These are phyloP conservation scores for Puccinia horiana DNA, from an alignment of 1,284 basidiomycete species.

Conservation along the genomic window DNA sequence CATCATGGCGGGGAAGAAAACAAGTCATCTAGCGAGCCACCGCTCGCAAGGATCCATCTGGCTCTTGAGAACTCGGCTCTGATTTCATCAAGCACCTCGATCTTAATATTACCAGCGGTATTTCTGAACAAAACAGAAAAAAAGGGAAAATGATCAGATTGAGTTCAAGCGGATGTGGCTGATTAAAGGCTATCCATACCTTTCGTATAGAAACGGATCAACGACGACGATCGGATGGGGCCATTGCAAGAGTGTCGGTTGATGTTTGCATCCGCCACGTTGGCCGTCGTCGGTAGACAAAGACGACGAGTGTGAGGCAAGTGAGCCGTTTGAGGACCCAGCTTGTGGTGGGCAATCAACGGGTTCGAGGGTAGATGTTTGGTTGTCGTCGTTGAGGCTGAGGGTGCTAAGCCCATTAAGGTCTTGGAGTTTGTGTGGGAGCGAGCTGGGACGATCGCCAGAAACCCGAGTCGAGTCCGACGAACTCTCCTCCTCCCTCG, in stretches of 20 bases:
- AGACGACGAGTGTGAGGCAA: background rate
- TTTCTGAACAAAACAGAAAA: constrained; percentile 15
- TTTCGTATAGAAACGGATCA: constrained; percentile 17
- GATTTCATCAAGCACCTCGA: background rate
- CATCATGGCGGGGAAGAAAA: no score
- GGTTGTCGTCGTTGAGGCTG: no score
- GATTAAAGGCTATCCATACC: background rate
- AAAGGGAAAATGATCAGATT: background rate
- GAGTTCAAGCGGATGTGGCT: background rate
- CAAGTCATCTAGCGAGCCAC: background rate
- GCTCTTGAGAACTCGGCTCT: constrained; percentile 6
- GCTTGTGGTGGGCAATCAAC: no score
- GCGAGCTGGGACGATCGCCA: background rate
- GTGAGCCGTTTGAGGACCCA: background rate
- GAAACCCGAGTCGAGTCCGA: background rate
- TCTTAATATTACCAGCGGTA: constrained; percentile 25
- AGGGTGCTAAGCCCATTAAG: background rate
- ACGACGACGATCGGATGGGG: constrained; percentile 14
- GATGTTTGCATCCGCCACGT: background rate
- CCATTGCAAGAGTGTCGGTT: background rate
- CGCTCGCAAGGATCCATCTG: background rate
- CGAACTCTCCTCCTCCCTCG: background rate
- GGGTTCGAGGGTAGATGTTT: no score
- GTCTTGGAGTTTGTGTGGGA: background rate
- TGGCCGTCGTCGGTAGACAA: no score